Evolutionary conservation across 768 basidiomycete species (phyloP).

Genomic region (Lactarius tabidus): DNA sequence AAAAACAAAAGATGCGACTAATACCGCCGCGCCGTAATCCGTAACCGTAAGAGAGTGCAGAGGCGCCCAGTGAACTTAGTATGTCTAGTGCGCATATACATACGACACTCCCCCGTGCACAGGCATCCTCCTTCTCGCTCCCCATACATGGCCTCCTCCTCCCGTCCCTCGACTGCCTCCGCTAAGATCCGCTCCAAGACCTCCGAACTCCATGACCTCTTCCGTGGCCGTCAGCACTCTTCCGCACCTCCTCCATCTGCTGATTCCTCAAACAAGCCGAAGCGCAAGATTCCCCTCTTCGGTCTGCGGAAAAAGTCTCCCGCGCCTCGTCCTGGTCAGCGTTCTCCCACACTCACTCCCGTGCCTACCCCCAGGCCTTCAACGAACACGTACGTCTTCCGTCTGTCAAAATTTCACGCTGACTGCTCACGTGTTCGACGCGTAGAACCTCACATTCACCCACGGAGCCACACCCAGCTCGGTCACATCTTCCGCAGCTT

Average conservation of each 20-base stretch:
- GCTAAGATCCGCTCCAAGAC: conserved; percentile 22
- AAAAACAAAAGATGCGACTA: conserved; percentile 11
- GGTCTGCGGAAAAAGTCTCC: conserved; percentile 24
- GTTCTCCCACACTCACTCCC: neutral
- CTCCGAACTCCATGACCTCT: conserved; percentile 23
- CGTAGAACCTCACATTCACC: neutral
- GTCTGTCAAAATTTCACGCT: neutral
- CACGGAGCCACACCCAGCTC: neutral
- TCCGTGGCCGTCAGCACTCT: conserved; percentile 20
- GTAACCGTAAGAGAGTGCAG: neutral
- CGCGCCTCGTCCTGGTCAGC: neutral
- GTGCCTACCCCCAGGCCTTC: conserved; percentile 8
- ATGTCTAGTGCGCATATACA: conserved; percentile 14
- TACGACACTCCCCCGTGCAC: conserved; percentile 5
- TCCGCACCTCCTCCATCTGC: conserved; percentile 2
- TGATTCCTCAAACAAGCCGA: conserved; percentile 10
- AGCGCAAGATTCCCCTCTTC: conserved; percentile 25
- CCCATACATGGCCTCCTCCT: conserved; percentile 11
- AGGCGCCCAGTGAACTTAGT: neutral
- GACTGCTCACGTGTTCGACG: neutral
- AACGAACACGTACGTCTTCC: conserved; percentile 8
- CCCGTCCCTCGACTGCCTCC: conserved; percentile 18
- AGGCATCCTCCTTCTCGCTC: neutral
- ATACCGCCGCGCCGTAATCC: conserved; percentile 7
- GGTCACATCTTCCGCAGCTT: conserved; percentile 5